Percentiles rank a stretch among this genome's conserved stretches.
Conservation (phyloP, 352 stramenopile species). For the Pythium chondricola region DNA sequence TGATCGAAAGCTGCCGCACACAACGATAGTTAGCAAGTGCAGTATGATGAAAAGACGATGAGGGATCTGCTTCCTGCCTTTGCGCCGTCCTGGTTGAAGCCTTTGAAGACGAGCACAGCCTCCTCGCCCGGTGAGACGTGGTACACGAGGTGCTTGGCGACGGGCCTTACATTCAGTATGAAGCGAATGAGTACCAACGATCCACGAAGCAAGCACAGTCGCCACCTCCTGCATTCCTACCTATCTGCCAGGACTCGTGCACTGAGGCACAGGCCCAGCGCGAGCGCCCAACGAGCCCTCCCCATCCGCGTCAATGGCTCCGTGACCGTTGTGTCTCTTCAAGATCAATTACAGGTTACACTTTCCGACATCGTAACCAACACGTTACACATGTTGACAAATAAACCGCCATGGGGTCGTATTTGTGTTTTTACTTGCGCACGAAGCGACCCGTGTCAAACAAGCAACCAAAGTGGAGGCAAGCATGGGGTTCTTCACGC, state of each 20-base stretch:
- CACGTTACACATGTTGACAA: too few species aligned
- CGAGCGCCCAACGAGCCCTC: too few species aligned
- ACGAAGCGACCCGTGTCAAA: neutral
- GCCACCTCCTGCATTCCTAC: too few species aligned
- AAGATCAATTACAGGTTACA: neutral
- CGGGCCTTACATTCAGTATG: constrained; percentile 23
- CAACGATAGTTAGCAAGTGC: neutral
- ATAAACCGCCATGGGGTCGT: too few species aligned
- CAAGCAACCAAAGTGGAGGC: neutral
- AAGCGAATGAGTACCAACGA: too few species aligned
- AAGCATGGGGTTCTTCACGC: constrained; percentile 41
- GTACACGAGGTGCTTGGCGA: constrained; percentile 68
- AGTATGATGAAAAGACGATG: too few species aligned
- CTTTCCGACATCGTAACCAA: neutral
- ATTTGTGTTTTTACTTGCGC: too few species aligned
- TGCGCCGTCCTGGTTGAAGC: constrained; percentile 56
- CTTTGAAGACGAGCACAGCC: constrained; percentile 74
- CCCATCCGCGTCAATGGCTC: neutral
- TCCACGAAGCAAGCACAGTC: too few species aligned
- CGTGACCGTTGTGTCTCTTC: neutral
- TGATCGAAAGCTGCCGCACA: constrained; percentile 47
- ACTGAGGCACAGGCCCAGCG: too few species aligned
- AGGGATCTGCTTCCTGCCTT: too few species aligned
- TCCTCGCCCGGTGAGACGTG: constrained; percentile 68
- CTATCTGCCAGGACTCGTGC: too few species aligned